These are phyloP conservation scores for Phytophthora constricta DNA, from an alignment of 352 stramenopile species.

Conservation along the genomic window DNA sequence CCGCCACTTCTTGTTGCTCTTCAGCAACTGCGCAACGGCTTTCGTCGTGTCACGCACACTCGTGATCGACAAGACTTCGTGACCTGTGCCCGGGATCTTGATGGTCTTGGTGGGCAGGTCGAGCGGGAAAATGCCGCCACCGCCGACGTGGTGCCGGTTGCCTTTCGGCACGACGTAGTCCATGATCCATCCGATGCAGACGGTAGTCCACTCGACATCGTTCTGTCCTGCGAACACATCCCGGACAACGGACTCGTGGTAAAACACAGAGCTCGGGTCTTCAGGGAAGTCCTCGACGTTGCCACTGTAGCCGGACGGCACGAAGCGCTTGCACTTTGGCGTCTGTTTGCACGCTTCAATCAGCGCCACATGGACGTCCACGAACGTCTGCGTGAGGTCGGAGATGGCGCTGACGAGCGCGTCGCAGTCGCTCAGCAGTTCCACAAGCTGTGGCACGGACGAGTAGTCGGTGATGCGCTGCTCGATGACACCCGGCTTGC, in stretches of 20 bases:
- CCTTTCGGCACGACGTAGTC: constrained; percentile 40
- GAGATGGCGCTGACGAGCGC: constrained; percentile 37
- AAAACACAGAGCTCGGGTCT: constrained; percentile 7
- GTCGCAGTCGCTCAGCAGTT: constrained; percentile 39
- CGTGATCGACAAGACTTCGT: constrained; percentile 35
- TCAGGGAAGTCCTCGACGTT: constrained; percentile 41
- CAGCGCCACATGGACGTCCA: constrained; percentile 27
- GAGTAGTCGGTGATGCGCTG: constrained; percentile 44
- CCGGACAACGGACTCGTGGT: constrained; percentile 17
- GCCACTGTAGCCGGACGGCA: constrained; percentile 44
- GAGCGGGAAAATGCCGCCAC: constrained; percentile 24
- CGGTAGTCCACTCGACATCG: constrained; percentile 46
- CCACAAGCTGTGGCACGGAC: constrained; percentile 24
- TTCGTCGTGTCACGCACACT: constrained; percentile 36
- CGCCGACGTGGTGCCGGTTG: constrained; percentile 37
- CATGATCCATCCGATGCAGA: constrained; percentile 37
- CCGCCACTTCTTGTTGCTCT: constrained; percentile 36
- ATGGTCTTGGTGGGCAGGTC: constrained; percentile 40
- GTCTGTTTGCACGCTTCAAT: constrained; percentile 44
- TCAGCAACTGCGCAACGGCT: constrained; percentile 28
- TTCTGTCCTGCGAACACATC: constrained; percentile 27
- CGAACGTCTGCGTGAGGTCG: constrained; percentile 17
- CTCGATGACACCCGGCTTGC: constrained; percentile 35
- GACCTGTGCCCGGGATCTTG: constrained; percentile 38
- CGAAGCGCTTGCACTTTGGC: constrained; percentile 54